Evolutionary conservation across 73 alveolate genomes (phyloP).

Genomic region (Strombidium stylifer): DNA sequence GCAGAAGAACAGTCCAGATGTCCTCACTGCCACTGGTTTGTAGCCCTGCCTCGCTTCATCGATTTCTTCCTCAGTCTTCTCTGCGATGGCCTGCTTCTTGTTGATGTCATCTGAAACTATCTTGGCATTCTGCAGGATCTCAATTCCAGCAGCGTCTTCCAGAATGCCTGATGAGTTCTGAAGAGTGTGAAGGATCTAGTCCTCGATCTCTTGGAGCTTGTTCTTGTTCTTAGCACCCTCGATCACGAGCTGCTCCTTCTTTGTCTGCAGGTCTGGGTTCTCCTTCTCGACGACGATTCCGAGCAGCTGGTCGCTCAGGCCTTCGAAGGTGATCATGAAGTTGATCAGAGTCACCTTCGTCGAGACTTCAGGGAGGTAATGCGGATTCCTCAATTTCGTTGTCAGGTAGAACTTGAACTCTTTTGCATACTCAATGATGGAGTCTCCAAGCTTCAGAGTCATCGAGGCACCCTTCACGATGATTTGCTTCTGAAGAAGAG

Average conservation of each 20-base stretch:
- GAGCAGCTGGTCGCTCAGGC: constrained; percentile 96
- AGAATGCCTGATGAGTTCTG: constrained; percentile 93
- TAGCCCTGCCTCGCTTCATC: constrained; percentile 97
- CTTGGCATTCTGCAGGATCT: constrained; percentile 93
- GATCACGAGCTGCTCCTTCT: constrained; percentile 94
- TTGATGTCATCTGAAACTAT: constrained; percentile 94
- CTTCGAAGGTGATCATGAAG: constrained; percentile 99
- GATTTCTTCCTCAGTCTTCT: constrained; percentile 96
- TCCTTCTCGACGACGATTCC: constrained; percentile 98
- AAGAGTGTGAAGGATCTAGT: constrained; percentile 84
- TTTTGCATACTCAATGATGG: constrained; percentile 90
- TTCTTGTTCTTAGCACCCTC: constrained; percentile 97
- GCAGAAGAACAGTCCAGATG: constrained; percentile 97
- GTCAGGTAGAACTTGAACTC: constrained; percentile 98
- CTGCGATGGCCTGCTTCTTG: constrained; percentile 94
- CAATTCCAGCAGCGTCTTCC: constrained; percentile 95
- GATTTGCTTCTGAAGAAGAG: constrained; percentile 93
- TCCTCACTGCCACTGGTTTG: constrained; percentile 97
- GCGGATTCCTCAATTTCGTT: constrained; percentile 98
- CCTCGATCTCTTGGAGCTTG: constrained; percentile 91
- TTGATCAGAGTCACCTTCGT: constrained; percentile 95
- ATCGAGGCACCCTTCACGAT: constrained; percentile 90
- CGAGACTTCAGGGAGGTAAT: constrained; percentile 97
- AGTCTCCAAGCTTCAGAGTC: constrained; percentile 94
- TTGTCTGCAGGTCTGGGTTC: constrained; percentile 96